phyloP scores from a whole-genome alignment of 495 filamentous ascomycete species.

The Penicillium paradoxum region DNA sequence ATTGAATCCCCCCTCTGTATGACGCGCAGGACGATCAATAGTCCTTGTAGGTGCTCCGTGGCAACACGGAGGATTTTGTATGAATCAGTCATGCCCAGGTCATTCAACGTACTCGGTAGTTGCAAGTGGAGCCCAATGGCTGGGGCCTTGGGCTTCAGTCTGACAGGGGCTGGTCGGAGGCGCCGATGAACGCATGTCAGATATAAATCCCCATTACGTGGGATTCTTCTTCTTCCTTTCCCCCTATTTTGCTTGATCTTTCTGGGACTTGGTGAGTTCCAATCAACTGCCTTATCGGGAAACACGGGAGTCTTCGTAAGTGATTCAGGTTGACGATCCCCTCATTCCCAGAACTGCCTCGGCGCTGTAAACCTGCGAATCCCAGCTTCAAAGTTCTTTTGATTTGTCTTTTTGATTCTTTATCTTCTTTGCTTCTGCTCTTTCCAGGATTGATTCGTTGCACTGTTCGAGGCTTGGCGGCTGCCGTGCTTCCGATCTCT shows the following conservation, averaged over 20 bases:
- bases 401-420: neutral
- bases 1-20: no score
- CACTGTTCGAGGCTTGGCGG: constrained; percentile 14
- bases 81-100: no score
- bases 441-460: neutral
- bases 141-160: constrained; percentile 8
- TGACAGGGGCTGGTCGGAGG: constrained; percentile 14
- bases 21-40: no score
- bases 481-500: constrained; percentile 22
- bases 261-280: neutral
- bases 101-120: no score
- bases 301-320: neutral
- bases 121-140: neutral
- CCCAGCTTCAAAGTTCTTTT: neutral
- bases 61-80: no score
- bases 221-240: neutral
- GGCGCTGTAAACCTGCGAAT: neutral
- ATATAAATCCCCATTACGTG: constrained; percentile 11
- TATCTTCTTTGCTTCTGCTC: neutral
- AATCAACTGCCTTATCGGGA: constrained; percentile 5
- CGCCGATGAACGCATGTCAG: constrained; percentile 25
- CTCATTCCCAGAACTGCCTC: neutral
- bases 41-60: no score
- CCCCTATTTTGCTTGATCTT: neutral
- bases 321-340: neutral